Percentiles rank a stretch among this genome's conserved stretches.
Evolutionary conservation across 2,329 filamentous ascomycete genomes (phyloP).

Genomic region (Exophiala alcalophila): DNA sequence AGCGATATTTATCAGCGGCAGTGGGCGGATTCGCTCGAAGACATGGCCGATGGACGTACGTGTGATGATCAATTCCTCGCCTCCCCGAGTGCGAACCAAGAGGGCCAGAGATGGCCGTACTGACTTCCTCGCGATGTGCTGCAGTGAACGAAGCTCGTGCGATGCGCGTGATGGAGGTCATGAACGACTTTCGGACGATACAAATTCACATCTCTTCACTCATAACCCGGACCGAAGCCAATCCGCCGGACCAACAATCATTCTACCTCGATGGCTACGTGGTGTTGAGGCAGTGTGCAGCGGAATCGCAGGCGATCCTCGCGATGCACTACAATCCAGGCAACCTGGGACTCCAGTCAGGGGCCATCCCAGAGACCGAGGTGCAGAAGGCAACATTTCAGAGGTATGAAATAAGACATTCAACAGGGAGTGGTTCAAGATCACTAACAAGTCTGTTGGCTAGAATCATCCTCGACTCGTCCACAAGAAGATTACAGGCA

Average conservation of each 20-base stretch:
- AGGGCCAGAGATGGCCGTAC: slow-evolving; percentile 2
- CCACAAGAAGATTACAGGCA: slow-evolving; percentile 59
- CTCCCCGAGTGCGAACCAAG: slow-evolving; percentile 5
- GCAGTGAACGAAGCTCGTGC: slow-evolving; percentile 63
- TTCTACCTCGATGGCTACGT: slow-evolving; percentile 59
- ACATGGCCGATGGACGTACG: slow-evolving; percentile 31
- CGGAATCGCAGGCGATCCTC: slow-evolving; percentile 55
- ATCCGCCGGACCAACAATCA: slow-evolving; percentile 51
- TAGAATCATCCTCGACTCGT: slow-evolving; percentile 60
- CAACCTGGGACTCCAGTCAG: slow-evolving; percentile 34
- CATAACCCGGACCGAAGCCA: slow-evolving; percentile 48
- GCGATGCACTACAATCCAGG: slow-evolving; percentile 51
- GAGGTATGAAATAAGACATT: slow-evolving; percentile 43
- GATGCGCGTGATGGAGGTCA: slow-evolving; percentile 61
- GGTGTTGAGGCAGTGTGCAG: slow-evolving; percentile 55
- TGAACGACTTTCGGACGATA: slow-evolving; percentile 62
- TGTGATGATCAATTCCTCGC: slow-evolving; percentile 16
- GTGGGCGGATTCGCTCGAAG: too few species aligned
- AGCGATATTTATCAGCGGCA: too few species aligned
- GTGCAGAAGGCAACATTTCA: slow-evolving; percentile 56
- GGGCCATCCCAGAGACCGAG: slow-evolving; percentile 46
- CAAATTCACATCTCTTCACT: slow-evolving; percentile 53
- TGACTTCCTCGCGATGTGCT: slow-evolving; percentile 9
- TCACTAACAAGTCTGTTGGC: slow-evolving; percentile 28
- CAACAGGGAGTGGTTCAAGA: background rate